Percentiles rank a stretch among this genome's conserved stretches.
Evolutionary conservation across 108 stramenopile genomes (phyloP).

Genomic region (Fistulifera pelliculosa): DNA sequence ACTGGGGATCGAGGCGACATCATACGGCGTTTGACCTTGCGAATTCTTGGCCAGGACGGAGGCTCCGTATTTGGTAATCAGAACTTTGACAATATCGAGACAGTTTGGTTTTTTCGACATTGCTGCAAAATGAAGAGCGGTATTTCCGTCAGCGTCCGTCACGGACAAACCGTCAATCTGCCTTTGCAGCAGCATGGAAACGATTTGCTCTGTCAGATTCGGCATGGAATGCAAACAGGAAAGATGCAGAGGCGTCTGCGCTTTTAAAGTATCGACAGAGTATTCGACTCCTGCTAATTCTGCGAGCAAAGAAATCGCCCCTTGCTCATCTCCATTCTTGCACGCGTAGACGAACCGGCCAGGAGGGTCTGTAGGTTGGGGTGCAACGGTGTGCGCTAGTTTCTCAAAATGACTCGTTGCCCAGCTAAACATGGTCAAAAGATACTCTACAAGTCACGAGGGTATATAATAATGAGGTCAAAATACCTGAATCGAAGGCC

Average conservation of each 20-base stretch:
- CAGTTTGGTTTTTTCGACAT: slow-evolving; percentile 19
- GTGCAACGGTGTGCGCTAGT: slow-evolving; percentile 68
- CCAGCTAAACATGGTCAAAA: slow-evolving; percentile 60
- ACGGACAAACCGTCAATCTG: background rate
- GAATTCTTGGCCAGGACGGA: slow-evolving; percentile 42
- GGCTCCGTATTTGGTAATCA: slow-evolving; percentile 51
- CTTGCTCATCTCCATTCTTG: slow-evolving; percentile 30
- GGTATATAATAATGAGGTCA: too few species aligned
- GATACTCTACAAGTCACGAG: too few species aligned
- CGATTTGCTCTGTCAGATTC: background rate
- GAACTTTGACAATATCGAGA: slow-evolving; percentile 35
- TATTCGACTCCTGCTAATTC: slow-evolving; percentile 19
- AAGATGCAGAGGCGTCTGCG: slow-evolving; percentile 8
- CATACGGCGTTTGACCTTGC: slow-evolving; percentile 74
- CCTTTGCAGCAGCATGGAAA: background rate
- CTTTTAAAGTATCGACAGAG: slow-evolving; percentile 6
- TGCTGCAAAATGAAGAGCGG: slow-evolving; percentile 68
- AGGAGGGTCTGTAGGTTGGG: slow-evolving; percentile 58
- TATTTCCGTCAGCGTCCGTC: slow-evolving; percentile 51
- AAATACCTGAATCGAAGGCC: too few species aligned
- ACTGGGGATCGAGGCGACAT: slow-evolving; percentile 48
- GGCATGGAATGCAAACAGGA: slow-evolving; percentile 6
- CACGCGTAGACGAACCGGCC: slow-evolving; percentile 32
- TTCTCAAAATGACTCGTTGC: slow-evolving; percentile 56
- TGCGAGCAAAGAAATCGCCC: slow-evolving; percentile 35